Base-by-base conservation (phyloP, 192 early-diverging fungal species). In the Lunasporangiospora selenospora region DNA sequence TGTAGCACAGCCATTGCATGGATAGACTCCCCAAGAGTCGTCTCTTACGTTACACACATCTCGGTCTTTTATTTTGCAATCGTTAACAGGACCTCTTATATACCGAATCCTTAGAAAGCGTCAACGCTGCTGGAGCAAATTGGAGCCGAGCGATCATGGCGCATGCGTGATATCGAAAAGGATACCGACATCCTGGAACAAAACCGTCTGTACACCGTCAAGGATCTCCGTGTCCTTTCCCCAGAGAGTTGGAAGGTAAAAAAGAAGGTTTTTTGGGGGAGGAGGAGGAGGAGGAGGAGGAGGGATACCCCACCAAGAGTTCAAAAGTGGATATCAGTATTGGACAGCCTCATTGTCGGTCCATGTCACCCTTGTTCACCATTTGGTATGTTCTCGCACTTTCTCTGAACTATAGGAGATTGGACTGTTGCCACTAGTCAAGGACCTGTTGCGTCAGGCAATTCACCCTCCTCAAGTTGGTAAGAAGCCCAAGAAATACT, bases 231-330 rank as follows among this genome's bases (percentile, higher is more conserved):
- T 6, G 58, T 77, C 8, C 62, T 85, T 24, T 85, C 83, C 13
- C 38, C 52, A 4, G 62, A 82, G 34, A 85, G 83, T 33, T 85
- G 83, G 83, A 77, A 79, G 62, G 83, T 84, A 79, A 59, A 26
- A 19, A 12, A n/a, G n/a, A 41, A 27, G 13, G 29, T 36, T 42
- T 18, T 45, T 52, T 29, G n/a, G 11, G n/a, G 39, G n/a, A n/a
- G 12, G 39, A 40, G n/a, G n/a, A 40, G n/a, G 39, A n/a, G 39
- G n/a, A n/a, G 39, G 39, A 40, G 39, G n/a, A 40, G 39, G 39
- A n/a, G n/a, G n/a, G 39, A 40, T 11, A 40, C 12, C 11, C 12
- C 11, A n/a, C 11, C 12, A 40, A 11, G 39, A 11, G 11, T 13
- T 11, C 39, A 13, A 40, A 40, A n/a, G 39, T n/a, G 11, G n/a